Evolutionary conservation across 257 asterid species (phyloP), one percentile per base, ranked within the genome.

Genomic region (Cruciata laevipes): DNA sequence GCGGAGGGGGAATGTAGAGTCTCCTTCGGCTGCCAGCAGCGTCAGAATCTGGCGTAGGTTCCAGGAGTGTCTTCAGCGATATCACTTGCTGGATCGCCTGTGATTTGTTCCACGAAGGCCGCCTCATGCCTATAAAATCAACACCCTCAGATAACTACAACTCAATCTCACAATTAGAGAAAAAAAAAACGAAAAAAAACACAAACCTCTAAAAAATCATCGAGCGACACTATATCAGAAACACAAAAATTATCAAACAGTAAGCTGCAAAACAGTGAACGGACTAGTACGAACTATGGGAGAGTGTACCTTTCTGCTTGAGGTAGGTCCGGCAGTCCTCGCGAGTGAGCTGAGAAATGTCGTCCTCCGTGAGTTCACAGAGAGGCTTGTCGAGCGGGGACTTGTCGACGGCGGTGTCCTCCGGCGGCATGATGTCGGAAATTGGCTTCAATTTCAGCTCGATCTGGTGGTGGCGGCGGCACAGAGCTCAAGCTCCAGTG

Each of bases 31-130:
- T 71, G 56, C 79, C 79, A 44, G 77, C 81, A 30, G 90, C 72
- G 38, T 79, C 88, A 7, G 85, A 74, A 71, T 85, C 91, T 70
- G 89, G 82, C 53, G 92, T 60, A 69, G 92, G 53, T 74, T 90
- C 99, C 4, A 88, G 89, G 66, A 94, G 96, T 75, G 77, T 78
- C 82, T 94, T 94, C 66, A 94, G 89, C 75, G 89, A 90, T 69
- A 90, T 87, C 47, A 94, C 97, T 73, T 94, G 99, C 85, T 94
- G 97, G 86, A 94, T 90, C 83, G 99, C 99, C 82, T 94, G 99
- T 25, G 97, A 94, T 81, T 94, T 94, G 86, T 94, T 94, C 99
- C 97, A 94, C 47, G 99, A 94, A 30, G 97, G 99, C 71, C 89
- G 86, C 82, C 99, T 85, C 99, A 94, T 94, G 53, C 99, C 99